Evolutionary conservation across 129 eudicot genomes (phyloP).

Genomic region (Pseudognaphalium luteoalbum): DNA sequence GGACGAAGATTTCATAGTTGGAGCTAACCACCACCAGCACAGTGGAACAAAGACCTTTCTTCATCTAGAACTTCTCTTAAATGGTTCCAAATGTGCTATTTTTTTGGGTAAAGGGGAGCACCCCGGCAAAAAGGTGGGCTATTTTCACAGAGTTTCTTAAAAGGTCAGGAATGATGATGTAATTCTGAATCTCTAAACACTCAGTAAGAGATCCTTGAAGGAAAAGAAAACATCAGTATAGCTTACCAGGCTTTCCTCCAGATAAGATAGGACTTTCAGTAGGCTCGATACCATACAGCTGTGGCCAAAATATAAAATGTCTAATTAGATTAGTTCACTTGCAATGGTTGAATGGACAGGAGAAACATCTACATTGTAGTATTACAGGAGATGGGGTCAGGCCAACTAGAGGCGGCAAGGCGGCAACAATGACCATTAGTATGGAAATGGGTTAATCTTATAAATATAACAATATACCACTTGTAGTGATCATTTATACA

Average conservation of each 20-base stretch:
- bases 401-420: not conserved
- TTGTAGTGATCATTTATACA: not conserved
- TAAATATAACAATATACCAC: not conserved
- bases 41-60: slow-evolving; percentile 8
- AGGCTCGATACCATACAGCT: slow-evolving; percentile 79
- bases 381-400: not conserved
- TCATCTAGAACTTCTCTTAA: not conserved
- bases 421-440: not conserved
- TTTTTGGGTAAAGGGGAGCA: too few relatives aligned
- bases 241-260: slow-evolving; percentile 96
- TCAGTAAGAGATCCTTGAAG: too few relatives aligned
- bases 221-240: slow-evolving; percentile 8
- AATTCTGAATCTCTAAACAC: too few relatives aligned
- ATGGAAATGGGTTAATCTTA: not conserved
- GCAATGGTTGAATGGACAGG: slow-evolving; percentile 10
- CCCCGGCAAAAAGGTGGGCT: not conserved
- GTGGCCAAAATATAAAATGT: slow-evolving; percentile 18
- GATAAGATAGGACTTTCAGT: slow-evolving; percentile 79
- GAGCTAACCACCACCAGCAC: not conserved
- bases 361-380: slow-evolving; percentile 1
- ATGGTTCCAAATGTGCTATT: slow-evolving; percentile 6
- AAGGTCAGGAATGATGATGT: too few relatives aligned
- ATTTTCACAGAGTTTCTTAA: too few relatives aligned
- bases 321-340: not conserved
- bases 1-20: slow-evolving; percentile 5